Conservation (phyloP, 768 basidiomycete species). For the Pulveroboletus ravenelii region DNA sequence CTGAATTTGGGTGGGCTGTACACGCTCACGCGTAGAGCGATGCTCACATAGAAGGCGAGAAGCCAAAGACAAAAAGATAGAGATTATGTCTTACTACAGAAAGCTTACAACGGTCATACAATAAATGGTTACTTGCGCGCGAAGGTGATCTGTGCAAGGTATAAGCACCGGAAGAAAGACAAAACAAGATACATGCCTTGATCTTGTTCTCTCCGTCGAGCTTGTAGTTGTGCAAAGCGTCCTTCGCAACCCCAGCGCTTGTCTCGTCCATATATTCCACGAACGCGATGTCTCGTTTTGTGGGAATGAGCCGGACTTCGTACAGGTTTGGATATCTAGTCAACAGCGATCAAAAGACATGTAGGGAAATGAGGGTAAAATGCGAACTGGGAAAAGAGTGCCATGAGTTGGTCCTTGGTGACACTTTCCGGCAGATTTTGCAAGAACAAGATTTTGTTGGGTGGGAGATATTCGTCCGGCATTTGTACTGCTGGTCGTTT, state of each 20-base stretch:
- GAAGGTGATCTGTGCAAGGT: conserved; percentile 55
- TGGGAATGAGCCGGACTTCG: conserved; percentile 98
- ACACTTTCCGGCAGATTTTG: conserved; percentile 94
- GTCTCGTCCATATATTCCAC: conserved; percentile 95
- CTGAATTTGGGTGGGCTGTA: too few species aligned
- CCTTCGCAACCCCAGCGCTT: conserved; percentile 87
- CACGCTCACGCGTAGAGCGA: conserved; percentile 17
- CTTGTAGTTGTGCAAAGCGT: conserved; percentile 96
- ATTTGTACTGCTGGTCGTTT: conserved; percentile 88
- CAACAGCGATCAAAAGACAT: conserved; percentile 1
- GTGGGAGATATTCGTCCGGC: conserved; percentile 99
- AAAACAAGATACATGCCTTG: conserved; percentile 54
- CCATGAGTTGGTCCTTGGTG: conserved; percentile 87
- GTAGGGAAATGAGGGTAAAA: background rate
- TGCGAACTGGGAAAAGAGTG: conserved; percentile 85
- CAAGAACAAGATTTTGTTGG: conserved; percentile 97
- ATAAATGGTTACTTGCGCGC: conserved; percentile 56
- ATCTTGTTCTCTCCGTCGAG: conserved; percentile 98
- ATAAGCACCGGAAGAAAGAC: conserved; percentile 3
- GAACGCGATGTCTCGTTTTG: conserved; percentile 96
- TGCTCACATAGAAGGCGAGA: conserved; percentile 17
- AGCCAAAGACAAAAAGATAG: conserved; percentile 10
- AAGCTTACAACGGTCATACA: conserved; percentile 26
- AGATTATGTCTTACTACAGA: conserved; percentile 30
- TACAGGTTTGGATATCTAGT: conserved; percentile 86